phyloP scores from a whole-genome alignment of 1,284 basidiomycete genomes.

The Mycena citricolor region DNA sequence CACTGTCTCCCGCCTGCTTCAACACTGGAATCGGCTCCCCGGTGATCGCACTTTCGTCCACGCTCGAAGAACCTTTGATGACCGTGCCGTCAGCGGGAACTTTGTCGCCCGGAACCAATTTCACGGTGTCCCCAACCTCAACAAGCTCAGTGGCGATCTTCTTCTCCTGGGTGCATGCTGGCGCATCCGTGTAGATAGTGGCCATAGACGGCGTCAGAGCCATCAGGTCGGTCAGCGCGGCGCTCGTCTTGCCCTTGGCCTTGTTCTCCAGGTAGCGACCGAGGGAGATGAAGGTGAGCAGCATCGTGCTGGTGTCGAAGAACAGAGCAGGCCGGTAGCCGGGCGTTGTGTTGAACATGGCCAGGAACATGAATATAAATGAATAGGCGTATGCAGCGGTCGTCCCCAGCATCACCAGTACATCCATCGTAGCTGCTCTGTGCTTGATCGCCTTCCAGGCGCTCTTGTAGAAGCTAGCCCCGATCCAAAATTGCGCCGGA shows the following conservation, averaged over 20 bases:
- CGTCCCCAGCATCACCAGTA: conserved; percentile 94
- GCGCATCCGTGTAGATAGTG: conserved; percentile 87
- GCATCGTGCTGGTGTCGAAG: conserved; percentile 99
- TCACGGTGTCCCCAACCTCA: conserved; percentile 91
- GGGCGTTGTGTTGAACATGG: conserved; percentile 62
- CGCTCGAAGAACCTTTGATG: conserved; percentile 78
- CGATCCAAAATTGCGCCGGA: conserved; percentile 93
- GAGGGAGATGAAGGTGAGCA: conserved; percentile 95
- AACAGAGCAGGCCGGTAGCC: conserved; percentile 86
- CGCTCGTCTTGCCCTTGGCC: conserved; percentile 96
- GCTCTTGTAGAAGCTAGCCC: conserved; percentile 83
- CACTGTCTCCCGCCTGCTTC: conserved; percentile 79
- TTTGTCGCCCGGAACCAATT: conserved; percentile 95
- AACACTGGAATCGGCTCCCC: conserved; percentile 92
- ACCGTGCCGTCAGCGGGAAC: conserved; percentile 95
- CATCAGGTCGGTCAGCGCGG: conserved; percentile 95
- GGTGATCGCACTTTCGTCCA: conserved; percentile 97
- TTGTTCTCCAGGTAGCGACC: conserved; percentile 95
- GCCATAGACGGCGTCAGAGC: conserved; percentile 93
- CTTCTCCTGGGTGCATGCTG: conserved; percentile 80
- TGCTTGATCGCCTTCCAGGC: conserved; percentile 93
- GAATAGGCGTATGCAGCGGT: conserved; percentile 94
- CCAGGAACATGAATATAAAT: conserved; percentile 66
- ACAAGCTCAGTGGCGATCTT: conserved; percentile 93
- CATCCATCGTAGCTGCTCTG: conserved; percentile 92